A percentile compares a stretch with the other conserved stretches of the same genome.
These are phyloP conservation scores for Gossypium bickii DNA, from an alignment of 345 rosid genomes.

Conservation along the genomic window DNA sequence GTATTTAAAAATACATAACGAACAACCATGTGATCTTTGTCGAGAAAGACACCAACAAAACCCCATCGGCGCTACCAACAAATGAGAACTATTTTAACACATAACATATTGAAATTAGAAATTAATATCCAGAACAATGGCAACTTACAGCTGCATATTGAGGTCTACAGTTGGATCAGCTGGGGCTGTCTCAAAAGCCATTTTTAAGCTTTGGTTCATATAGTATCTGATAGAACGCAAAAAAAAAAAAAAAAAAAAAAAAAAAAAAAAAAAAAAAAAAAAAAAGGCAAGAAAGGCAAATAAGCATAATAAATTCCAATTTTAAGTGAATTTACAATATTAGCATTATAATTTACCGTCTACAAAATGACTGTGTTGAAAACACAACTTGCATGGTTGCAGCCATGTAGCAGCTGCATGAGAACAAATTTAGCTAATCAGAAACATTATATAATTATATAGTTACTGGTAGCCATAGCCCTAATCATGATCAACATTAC, in stretches of 20 bases:
- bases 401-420: constrained; percentile 94
- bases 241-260: constrained; percentile 9
- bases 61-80: neutral
- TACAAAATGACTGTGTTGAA: constrained; percentile 64
- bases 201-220: constrained; percentile 59
- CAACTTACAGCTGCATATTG: constrained; percentile 89
- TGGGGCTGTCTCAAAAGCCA: constrained; percentile 81
- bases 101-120: neutral
- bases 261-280: constrained; percentile 6
- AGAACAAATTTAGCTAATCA: constrained; percentile 13
- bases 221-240: constrained; percentile 51
- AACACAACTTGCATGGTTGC: constrained; percentile 95
- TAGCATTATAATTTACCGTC: constrained; percentile 44
- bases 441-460: constrained; percentile 13
- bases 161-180: constrained; percentile 97
- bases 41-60: neutral
- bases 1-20: neutral
- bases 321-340: constrained; percentile 3
- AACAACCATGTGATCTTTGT: neutral
- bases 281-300: neutral
- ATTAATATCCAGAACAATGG: constrained; percentile 5
- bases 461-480: constrained; percentile 11
- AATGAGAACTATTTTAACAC: neutral
- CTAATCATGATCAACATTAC: constrained; percentile 30
- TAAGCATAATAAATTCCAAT: neutral